Base-by-base conservation (phyloP, 495 filamentous ascomycete species). In the Elaphomyces granulatus region DNA sequence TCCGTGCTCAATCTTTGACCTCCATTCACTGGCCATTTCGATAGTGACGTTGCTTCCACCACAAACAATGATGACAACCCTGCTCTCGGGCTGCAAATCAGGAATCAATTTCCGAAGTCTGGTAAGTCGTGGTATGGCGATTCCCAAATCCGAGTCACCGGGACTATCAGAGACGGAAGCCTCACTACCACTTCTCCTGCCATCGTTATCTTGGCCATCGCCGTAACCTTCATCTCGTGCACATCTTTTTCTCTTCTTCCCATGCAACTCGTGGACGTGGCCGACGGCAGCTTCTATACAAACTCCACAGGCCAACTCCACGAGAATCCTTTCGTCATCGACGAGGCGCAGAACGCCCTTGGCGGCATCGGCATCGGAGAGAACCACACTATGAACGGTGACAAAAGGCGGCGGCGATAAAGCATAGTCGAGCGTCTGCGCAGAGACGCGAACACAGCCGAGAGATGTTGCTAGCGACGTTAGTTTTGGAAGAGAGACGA, bases 61-160 rank as follows among this genome's bases (percentile, higher is more conserved):
- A 54, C 88, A 96, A 16, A 94, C 74, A 17, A 94, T 66, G 38
- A 96, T 66, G 3, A 95, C 85, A 19, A 96, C 72, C 44, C 82
- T 82, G 46, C 71, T 79, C 34, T 69, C 59, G 21, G 57, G 53
- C 50, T 55, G 66, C 45, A 84, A 40, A 9, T 60, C 66, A 20
- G 72, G 63, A 0, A 81, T 73, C 16, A 92, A 43, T 18, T 69
- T 60, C 54, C 68, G 71, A 49, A 79, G 60, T 53, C 84, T 56
- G 1, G 4, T 33, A 15, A 43, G 17, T 15, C 28, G 33, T 16
- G 15, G 8, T 9, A 34, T 26, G 3, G 20, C 32, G n/a, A 19
- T 8, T 72, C 72, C 32, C 76, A 75, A 48, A 82, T 87, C 30
- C 71, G 18, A 10, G 60, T 43, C 41, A 34, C 26, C 4, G 16